Evolutionary conservation across 2,329 filamentous ascomycete genomes (phyloP), one percentile per base, ranked within the genome.

Genomic region (Coniochaeta ligniaria): DNA sequence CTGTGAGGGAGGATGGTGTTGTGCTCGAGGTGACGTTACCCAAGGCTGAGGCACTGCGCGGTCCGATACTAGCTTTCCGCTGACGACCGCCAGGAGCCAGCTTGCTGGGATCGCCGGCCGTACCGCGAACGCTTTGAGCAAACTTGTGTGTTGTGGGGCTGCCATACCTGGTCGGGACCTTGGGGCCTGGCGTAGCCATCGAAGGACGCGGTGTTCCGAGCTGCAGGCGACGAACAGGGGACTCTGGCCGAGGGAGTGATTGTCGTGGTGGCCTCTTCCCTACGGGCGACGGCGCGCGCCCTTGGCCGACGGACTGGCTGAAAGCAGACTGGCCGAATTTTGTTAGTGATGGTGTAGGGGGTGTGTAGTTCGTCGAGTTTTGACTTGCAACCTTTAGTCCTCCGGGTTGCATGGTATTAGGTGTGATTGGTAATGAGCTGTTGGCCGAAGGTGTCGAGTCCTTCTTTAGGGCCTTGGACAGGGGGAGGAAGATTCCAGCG

Each of bases 401-500:
- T 55, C 77, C 76, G 58, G 82, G 79, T 20, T 81, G 80, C 33
- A 84, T 84, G n/a, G 87, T 86, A 2, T 84, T 85, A 5, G 92
- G 90, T 1, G 89, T 92, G 59, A 83, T 78, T 8, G 89, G 84
- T 64, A 83, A 83, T 7, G 81, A 78, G 58, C 78, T 79, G 38
- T 76, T 76, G 28, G 67, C 67, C 41, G 83, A 78, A 33, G 79
- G 77, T 16, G 78, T 75, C 24, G 83, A 85, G 57, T 83, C 84
- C 70, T 85, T 88, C 73, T 84, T 90, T 70, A 83, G 81, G 36
- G 91, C 91, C 73, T 96, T 95, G 72, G 88, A 85, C 17, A 95
- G 78, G 3, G 95, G 95, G 16, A 99, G 82, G 72, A 99, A 99
- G 69, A 99, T 98, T 63, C 95, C 95, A 2, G 95, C 87, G 63